Evolutionary conservation across 2,329 filamentous ascomycete genomes (phyloP).

Genomic region (Hymenoscyphus linearis): DNA sequence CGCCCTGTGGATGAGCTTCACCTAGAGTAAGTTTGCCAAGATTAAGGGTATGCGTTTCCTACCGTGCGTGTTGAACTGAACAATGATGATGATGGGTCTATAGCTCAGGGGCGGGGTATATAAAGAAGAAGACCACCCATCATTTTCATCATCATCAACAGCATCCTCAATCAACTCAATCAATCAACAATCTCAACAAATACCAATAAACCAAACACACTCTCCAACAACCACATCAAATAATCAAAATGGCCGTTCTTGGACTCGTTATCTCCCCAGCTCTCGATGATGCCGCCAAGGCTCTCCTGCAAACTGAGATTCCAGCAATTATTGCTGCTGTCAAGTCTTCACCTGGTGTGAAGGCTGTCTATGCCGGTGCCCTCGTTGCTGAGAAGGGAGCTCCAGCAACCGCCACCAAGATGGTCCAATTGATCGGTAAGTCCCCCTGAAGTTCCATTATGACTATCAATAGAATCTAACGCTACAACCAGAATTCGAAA

Average conservation of each 20-base stretch:
- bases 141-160: neutral
- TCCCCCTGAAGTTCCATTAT: neutral
- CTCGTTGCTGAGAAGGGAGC: neutral
- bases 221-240: neutral
- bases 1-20: neutral
- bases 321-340: neutral
- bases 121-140: neutral
- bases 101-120: neutral
- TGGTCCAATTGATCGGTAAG: neutral
- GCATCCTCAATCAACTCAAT: neutral
- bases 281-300: neutral
- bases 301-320: neutral
- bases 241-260: neutral
- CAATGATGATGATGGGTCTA: neutral
- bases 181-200: neutral
- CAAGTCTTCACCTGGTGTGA: neutral
- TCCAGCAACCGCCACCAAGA: neutral
- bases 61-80: neutral
- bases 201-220: neutral
- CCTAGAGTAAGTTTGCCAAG: neutral
- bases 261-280: neutral
- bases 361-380: neutral
- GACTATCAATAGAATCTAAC: neutral
- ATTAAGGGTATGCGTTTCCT: neutral
- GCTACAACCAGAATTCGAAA: neutral